Percentiles rank a stretch among this genome's conserved stretches.
phyloP scores from a whole-genome alignment of 2,329 filamentous ascomycete genomes.

The Xylariaceae sp. region DNA sequence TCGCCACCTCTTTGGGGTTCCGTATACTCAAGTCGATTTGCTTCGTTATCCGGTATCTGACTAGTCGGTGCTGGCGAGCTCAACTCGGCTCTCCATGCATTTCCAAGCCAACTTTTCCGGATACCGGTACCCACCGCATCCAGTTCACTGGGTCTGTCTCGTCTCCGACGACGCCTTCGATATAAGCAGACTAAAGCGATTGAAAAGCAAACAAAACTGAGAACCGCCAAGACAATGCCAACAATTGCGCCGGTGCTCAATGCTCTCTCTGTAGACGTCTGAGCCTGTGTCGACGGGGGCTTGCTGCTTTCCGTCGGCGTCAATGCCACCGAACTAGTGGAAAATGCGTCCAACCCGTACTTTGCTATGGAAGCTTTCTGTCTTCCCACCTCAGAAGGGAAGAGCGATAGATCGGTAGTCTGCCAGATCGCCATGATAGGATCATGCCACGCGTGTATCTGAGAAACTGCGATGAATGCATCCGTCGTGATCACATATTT shows the following conservation, averaged over 20 bases:
- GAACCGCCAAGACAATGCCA: not conserved
- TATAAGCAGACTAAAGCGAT: not conserved
- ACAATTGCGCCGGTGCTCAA: not conserved
- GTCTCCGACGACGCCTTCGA: not conserved
- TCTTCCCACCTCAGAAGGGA: conserved; percentile 8
- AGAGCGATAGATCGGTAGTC: not conserved
- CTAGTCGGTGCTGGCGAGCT: not conserved
- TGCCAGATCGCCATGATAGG: conserved; percentile 8
- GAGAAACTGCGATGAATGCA: not conserved
- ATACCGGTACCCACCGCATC: not conserved
- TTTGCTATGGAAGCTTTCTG: conserved; percentile 2
- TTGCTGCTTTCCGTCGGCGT: not conserved
- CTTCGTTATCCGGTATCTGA: not conserved
- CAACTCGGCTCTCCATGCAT: conserved; percentile 8
- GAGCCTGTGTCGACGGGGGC: not conserved
- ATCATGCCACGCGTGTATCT: not conserved
- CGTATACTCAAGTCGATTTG: not conserved
- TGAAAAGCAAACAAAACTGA: not conserved
- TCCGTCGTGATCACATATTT: not conserved
- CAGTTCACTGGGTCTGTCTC: not conserved
- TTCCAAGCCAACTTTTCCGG: not conserved
- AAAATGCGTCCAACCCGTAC: not conserved
- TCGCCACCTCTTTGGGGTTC: not conserved
- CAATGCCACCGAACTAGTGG: not conserved
- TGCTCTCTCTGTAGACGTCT: not conserved